Conservation (phyloP, 177 flowering plant genomes). For the Telopea speciosissima region DNA sequence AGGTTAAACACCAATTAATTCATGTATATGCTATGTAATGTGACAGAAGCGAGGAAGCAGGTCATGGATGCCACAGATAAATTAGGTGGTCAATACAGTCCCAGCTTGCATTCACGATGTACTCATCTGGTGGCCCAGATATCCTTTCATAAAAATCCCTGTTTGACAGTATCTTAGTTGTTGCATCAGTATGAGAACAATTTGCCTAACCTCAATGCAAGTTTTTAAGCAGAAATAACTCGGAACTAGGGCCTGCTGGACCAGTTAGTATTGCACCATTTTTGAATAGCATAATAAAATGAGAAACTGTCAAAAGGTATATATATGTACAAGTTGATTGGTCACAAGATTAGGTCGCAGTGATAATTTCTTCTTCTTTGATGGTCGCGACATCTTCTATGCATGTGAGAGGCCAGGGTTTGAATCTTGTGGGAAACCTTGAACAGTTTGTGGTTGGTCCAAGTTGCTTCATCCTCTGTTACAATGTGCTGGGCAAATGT, state of each 20-base stretch:
- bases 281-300: background rate
- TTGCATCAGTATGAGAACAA: background rate
- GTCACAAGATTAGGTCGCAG: background rate
- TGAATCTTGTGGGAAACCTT: background rate
- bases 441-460: background rate
- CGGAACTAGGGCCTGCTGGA: background rate
- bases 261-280: background rate
- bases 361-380: background rate
- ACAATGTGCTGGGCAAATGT: background rate
- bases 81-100: conserved; percentile 90
- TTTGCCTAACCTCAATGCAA: background rate
- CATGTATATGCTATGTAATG: conserved; percentile 6
- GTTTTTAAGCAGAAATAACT: background rate
- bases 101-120: conserved; percentile 81
- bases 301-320: background rate
- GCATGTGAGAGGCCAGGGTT: background rate
- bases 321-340: background rate
- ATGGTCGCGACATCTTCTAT: background rate
- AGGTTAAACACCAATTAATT: background rate
- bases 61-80: conserved; percentile 89
- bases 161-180: too few relatives aligned
- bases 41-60: conserved; percentile 85
- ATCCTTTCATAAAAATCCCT: conserved; percentile 43
- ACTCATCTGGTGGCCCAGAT: conserved; percentile 97
- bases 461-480: background rate